Evolutionary conservation across 345 rosid genomes (phyloP).

Genomic region (Psidium friedrichsthalianum): DNA sequence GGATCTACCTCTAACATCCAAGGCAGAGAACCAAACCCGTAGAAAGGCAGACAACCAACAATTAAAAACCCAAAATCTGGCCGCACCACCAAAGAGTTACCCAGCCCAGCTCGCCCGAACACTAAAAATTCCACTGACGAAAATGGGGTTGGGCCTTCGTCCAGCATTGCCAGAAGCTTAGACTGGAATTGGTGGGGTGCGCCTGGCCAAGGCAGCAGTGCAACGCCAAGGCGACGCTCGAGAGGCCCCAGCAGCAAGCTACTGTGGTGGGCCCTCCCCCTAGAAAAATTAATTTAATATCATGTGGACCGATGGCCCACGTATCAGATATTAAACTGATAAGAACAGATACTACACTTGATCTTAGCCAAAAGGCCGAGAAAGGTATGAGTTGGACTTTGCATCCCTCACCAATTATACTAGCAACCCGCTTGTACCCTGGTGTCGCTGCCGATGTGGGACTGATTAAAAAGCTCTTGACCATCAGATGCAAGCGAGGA

Average conservation of each 20-base stretch:
- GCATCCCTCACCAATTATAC: not conserved
- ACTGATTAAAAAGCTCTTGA: not conserved
- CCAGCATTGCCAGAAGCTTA: too few relatives aligned
- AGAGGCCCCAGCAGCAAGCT: slow-evolving; percentile 4
- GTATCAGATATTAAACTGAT: slow-evolving; percentile 54
- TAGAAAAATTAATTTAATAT: slow-evolving; percentile 23
- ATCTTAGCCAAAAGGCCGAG: slow-evolving; percentile 70
- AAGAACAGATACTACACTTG: slow-evolving; percentile 59
- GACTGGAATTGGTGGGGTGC: not conserved
- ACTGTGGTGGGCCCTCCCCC: slow-evolving; percentile 2
- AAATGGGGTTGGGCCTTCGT: too few relatives aligned
- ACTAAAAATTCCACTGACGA: too few relatives aligned
- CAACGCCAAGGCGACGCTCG: not conserved
- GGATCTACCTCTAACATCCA: too few relatives aligned
- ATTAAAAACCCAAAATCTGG: too few relatives aligned
- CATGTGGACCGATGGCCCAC: slow-evolving; percentile 26
- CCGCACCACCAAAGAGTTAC: too few relatives aligned
- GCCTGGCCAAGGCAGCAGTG: not conserved
- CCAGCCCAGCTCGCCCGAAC: too few relatives aligned
- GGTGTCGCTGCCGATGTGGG: not conserved
- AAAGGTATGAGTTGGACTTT: not conserved
- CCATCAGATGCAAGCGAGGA: not conserved
- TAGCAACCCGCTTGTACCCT: not conserved
- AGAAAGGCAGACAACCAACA: too few relatives aligned
- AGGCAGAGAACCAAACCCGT: too few relatives aligned